Evolutionary conservation across 2,329 filamentous ascomycete species (phyloP).

Genomic region (Blastomyces silverae): DNA sequence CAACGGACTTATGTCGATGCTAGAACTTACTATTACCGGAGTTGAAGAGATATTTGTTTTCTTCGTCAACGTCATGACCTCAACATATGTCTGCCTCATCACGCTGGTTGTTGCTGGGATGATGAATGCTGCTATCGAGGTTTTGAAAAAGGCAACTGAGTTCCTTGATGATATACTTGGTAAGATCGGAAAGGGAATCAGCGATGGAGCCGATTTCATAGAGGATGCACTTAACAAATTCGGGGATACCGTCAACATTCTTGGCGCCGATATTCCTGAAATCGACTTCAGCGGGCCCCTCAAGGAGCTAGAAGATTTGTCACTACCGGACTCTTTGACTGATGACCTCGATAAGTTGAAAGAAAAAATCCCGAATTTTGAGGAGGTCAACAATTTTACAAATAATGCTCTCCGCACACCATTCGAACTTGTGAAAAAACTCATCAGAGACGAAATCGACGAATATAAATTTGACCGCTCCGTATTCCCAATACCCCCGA

Average conservation of each 20-base stretch:
- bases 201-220: slow-evolving; percentile 42
- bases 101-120: slow-evolving; percentile 74
- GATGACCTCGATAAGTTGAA: slow-evolving; percentile 66
- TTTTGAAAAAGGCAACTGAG: slow-evolving; percentile 55
- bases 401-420: slow-evolving; percentile 66
- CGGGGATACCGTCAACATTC: slow-evolving; percentile 51
- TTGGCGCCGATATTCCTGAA: slow-evolving; percentile 43
- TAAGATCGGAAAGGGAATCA: slow-evolving; percentile 43
- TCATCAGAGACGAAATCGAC: slow-evolving; percentile 64
- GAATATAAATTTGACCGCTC: slow-evolving; percentile 71
- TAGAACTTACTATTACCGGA: slow-evolving; percentile 71
- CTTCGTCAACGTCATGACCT: slow-evolving; percentile 83
- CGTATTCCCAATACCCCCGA: slow-evolving; percentile 74
- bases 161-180: slow-evolving; percentile 53
- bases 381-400: slow-evolving; percentile 75
- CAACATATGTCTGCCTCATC: slow-evolving; percentile 84
- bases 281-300: slow-evolving; percentile 62
- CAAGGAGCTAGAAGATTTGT: slow-evolving; percentile 60
- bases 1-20: slow-evolving; percentile 68
- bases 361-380: slow-evolving; percentile 71
- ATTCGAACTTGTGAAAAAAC: slow-evolving; percentile 69
- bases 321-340: slow-evolving; percentile 63
- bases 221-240: slow-evolving; percentile 51
- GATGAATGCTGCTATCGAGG: slow-evolving; percentile 60
- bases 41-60: slow-evolving; percentile 86